Evolutionary conservation across 2,329 filamentous ascomycete genomes (phyloP).

Genomic region (Ophioceras dolichostomum): DNA sequence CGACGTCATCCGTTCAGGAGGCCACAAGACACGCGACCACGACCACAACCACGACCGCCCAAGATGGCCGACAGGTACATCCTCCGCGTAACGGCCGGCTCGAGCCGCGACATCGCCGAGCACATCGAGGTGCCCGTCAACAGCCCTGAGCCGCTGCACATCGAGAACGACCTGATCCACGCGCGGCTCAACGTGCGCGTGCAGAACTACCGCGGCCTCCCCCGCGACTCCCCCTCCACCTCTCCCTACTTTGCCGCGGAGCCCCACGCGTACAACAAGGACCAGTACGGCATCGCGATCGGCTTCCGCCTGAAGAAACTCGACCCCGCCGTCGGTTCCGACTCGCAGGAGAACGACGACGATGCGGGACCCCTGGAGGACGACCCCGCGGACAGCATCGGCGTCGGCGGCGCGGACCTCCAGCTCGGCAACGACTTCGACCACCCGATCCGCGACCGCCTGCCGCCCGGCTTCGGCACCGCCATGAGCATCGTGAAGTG

Average conservation of each 20-base stretch:
- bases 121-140: conserved; percentile 72
- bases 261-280: conserved; percentile 50
- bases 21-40: too few relatives aligned
- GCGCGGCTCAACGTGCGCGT: conserved; percentile 65
- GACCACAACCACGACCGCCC: too few relatives aligned
- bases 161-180: conserved; percentile 52
- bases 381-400: conserved; percentile 15
- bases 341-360: conserved; percentile 12
- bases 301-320: conserved; percentile 57
- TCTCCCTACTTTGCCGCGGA: conserved; percentile 67
- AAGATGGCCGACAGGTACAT: conserved; percentile 65
- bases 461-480: conserved; percentile 77
- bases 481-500: conserved; percentile 79
- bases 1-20: too few relatives aligned
- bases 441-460: conserved; percentile 69
- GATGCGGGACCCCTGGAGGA: conserved; percentile 5
- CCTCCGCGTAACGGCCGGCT: conserved; percentile 70
- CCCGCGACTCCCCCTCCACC: conserved; percentile 52
- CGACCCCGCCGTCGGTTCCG: conserved; percentile 6
- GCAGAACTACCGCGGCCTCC: conserved; percentile 56
- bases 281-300: conserved; percentile 79
- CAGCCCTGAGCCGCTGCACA: conserved; percentile 43
- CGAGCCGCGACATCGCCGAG: conserved; percentile 58
- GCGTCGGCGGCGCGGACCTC: conserved; percentile 58
- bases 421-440: conserved; percentile 97